These are phyloP conservation scores for Forsythia suspensa DNA, from an alignment of 257 asterid species.

Conservation along the genomic window DNA sequence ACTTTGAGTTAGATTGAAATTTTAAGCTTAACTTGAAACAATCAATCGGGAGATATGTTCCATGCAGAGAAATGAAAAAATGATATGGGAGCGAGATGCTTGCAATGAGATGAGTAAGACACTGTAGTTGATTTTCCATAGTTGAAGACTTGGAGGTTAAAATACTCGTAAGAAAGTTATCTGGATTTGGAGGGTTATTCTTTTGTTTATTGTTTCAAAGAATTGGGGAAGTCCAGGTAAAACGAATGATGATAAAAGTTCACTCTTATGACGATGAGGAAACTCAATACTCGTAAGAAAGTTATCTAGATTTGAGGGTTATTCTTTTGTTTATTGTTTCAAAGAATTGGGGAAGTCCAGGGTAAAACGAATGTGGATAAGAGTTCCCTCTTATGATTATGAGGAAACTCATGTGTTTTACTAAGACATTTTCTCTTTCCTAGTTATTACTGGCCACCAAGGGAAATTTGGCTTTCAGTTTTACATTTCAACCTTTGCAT, in stretches of 20 bases:
- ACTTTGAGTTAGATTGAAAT: neutral
- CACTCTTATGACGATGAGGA: too few relatives aligned
- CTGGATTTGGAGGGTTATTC: neutral
- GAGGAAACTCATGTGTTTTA: neutral
- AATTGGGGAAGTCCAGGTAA: neutral
- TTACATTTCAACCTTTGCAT: neutral
- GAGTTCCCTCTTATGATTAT: neutral
- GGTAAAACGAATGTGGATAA: neutral
- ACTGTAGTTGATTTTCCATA: neutral
- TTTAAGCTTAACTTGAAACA: neutral
- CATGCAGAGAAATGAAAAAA: neutral
- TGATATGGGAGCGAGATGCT: neutral
- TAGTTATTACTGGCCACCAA: neutral
- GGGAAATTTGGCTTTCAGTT: neutral
- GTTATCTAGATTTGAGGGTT: neutral
- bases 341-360: neutral
- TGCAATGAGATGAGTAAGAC: neutral
- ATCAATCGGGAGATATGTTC: neutral
- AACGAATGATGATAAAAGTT: too few relatives aligned
- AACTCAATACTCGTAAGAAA: neutral
- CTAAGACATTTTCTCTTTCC: neutral
- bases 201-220: neutral
- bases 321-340: neutral
- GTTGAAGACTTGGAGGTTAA: neutral
- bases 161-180: neutral